Evolutionary conservation across 768 basidiomycete species (phyloP).

Genomic region (Favolaschia claudopus): DNA sequence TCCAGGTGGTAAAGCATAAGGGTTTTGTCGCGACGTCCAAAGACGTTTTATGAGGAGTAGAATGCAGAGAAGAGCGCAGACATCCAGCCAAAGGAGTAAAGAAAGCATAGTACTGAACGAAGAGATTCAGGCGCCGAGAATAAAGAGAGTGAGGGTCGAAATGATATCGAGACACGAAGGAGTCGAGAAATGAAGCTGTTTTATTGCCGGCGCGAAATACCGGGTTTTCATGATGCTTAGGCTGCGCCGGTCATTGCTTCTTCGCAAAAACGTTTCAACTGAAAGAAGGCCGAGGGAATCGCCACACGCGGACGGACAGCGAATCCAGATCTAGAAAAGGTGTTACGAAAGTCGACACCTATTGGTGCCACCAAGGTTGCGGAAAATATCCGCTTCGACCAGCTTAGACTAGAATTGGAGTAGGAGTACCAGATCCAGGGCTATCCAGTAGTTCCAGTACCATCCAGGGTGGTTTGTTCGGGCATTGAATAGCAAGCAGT

Average conservation of each 20-base stretch:
- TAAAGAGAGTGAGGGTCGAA: slow-evolving; percentile 9
- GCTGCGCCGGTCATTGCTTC: slow-evolving; percentile 15
- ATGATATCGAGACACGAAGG: background rate
- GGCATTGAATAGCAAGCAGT: background rate
- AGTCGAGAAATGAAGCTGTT: slow-evolving; percentile 1
- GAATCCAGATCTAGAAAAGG: slow-evolving; percentile 16
- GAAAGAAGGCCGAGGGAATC: slow-evolving; percentile 18
- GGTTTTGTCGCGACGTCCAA: slow-evolving; percentile 27
- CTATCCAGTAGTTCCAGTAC: too few species aligned
- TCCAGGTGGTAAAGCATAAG: slow-evolving; percentile 23
- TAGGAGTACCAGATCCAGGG: too few species aligned
- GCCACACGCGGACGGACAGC: slow-evolving; percentile 17
- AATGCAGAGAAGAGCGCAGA: slow-evolving; percentile 42
- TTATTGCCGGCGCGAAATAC: slow-evolving; percentile 18
- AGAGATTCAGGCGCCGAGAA: background rate
- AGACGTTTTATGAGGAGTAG: slow-evolving; percentile 45
- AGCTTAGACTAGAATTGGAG: background rate
- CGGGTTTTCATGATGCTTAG: slow-evolving; percentile 20
- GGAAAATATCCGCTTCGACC: slow-evolving; percentile 8
- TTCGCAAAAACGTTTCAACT: slow-evolving; percentile 15
- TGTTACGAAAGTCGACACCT: background rate
- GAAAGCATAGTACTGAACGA: slow-evolving; percentile 35
- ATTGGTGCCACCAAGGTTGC: slow-evolving; percentile 17
- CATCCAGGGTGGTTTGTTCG: too few species aligned
- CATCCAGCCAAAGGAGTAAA: slow-evolving; percentile 36